Base-by-base conservation (phyloP, 192 early-diverging fungal genomes). In the Coemansia sp. region DNA sequence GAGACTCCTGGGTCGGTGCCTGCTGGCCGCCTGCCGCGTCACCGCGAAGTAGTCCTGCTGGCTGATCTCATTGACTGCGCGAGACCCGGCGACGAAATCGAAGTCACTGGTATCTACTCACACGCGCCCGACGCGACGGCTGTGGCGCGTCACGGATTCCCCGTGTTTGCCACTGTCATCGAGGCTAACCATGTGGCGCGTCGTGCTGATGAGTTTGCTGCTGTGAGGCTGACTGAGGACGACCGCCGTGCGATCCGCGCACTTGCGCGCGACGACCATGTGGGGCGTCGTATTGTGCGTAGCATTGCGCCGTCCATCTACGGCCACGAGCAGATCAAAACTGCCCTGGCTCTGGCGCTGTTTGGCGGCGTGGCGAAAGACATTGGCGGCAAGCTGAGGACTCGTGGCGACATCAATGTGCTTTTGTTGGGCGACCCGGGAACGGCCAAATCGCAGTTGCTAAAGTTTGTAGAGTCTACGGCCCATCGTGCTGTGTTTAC, bases 281-380 rank as follows among this genome's bases (percentile, higher is more conserved):
- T 99, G 52, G 89, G 93, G 38, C 81, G 88, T 71, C 89, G 93
- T 87, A 93, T 99, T 62, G 90, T 97, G 70, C 92, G 93, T 80
- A 92, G 90, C 62, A 96, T 99, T 60, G 97, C 97, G 10, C 97
- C 97, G 22, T 99, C 97, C n/a, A 99, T 99, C 75, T 97, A 93
- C 85, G 97, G 97, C 33, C 97, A 99, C 76, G 95, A 97, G 58
- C 92, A 97, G 75, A 95, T 99, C 80, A 97, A 97, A 70, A 93
- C 94, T 2, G 95, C 93, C 7, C 84, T 99, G 77, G 94, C 96
- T 3, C 80, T 99, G 31, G 88, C 94, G 27, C 88, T 99, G 87
- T 99, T 99, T 88, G 94, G 97, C 68, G 97, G 97, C 68, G 95
- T 97, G 4, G 85, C 94, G 70, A 99, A 99, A 84, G 92, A 99